Evolutionary conservation across 164 flowering plant species (phyloP).

Genomic region (Chloranthus sessilifolius): DNA sequence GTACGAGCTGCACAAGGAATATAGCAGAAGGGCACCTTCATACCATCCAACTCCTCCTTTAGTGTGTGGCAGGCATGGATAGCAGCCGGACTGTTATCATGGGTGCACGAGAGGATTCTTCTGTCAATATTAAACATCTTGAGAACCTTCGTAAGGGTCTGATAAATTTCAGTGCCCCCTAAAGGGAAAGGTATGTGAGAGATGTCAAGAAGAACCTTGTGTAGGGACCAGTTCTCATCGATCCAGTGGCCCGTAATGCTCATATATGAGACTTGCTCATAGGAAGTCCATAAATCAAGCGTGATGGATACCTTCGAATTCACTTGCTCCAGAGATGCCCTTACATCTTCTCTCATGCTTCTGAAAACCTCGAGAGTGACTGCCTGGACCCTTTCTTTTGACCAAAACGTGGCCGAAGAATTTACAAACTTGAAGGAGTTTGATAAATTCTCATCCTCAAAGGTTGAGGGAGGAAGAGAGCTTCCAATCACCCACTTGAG

Average conservation of each 20-base stretch:
- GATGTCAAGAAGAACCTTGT: conserved; percentile 76
- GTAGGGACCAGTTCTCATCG: conserved; percentile 83
- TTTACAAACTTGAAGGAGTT: conserved; percentile 75
- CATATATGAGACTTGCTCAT: conserved; percentile 76
- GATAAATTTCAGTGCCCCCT: conserved; percentile 53
- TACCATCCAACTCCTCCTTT: conserved; percentile 69
- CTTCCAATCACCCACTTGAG: conserved; percentile 73
- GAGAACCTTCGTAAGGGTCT: conserved; percentile 53
- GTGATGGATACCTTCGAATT: conserved; percentile 68
- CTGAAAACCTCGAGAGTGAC: conserved; percentile 61
- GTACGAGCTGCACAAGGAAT: conserved; percentile 94
- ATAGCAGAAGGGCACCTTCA: conserved; percentile 67
- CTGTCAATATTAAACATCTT: conserved; percentile 61
- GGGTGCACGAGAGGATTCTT: conserved; percentile 74
- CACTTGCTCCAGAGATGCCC: conserved; percentile 48
- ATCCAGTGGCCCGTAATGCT: conserved; percentile 88
- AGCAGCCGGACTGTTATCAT: conserved; percentile 72
- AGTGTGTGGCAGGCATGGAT: conserved; percentile 66
- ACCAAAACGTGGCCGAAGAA: conserved; percentile 70
- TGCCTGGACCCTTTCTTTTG: conserved; percentile 49
- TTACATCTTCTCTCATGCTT: conserved; percentile 79
- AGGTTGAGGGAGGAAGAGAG: conserved; percentile 68
- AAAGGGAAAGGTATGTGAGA: conserved; percentile 75
- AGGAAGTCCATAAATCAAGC: conserved; percentile 86
- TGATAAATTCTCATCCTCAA: conserved; percentile 66